Percentiles rank a stretch among this genome's conserved stretches.
Conservation (phyloP, 1,284 basidiomycete genomes). For the Boletellus sp. region DNA sequence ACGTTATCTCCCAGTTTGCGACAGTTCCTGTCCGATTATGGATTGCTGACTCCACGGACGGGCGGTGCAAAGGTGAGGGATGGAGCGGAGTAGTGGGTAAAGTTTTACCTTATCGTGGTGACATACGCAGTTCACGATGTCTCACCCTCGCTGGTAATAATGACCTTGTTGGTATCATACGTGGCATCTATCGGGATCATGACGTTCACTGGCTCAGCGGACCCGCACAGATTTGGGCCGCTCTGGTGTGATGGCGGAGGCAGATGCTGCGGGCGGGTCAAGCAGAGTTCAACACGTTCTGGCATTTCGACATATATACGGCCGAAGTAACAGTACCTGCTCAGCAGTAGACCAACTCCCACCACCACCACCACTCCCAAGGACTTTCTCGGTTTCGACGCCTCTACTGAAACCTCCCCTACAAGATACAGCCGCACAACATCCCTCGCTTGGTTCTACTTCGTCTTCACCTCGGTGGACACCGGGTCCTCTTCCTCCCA, state of each 20-base stretch:
- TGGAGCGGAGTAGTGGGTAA: background rate
- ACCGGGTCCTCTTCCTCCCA: constrained; percentile 59
- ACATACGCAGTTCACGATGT: background rate
- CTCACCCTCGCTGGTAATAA: background rate
- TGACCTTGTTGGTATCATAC: background rate
- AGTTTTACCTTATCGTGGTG: background rate
- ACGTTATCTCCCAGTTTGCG: constrained; percentile 31
- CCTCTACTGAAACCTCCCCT: background rate
- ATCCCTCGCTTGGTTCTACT: constrained; percentile 15
- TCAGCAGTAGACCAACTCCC: constrained; percentile 22
- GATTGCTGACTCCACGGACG: constrained; percentile 6
- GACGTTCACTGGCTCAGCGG: too few species aligned
- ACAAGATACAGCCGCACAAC: background rate
- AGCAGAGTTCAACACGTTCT: constrained; percentile 26
- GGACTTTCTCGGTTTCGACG: constrained; percentile 13
- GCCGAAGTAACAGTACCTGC: constrained; percentile 21
- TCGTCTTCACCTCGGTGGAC: constrained; percentile 20
- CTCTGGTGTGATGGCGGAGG: background rate
- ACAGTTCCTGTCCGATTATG: constrained; percentile 30
- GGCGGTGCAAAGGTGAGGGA: background rate
- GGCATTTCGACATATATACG: constrained; percentile 34
- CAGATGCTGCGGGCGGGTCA: constrained; percentile 1
- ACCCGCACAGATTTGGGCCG: constrained; percentile 8
- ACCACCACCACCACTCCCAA: constrained; percentile 12
- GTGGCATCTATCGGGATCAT: background rate